These are phyloP conservation scores for Cladosporium sp. DNA, from an alignment of 2,329 filamentous ascomycete species.

Conservation along the genomic window DNA sequence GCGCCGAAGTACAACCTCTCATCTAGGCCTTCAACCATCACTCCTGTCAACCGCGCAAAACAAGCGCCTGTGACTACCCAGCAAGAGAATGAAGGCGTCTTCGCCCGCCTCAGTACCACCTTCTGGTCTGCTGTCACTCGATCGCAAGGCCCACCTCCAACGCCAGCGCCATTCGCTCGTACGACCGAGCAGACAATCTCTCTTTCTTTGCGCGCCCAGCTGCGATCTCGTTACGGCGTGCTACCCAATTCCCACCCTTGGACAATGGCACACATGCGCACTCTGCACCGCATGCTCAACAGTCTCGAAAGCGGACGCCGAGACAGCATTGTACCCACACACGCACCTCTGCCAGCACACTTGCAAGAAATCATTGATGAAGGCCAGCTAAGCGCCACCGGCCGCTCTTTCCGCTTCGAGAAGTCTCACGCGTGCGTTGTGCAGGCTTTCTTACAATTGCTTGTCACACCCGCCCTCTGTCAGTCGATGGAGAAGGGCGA, in stretches of 20 bases:
- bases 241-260: slow-evolving; percentile 34
- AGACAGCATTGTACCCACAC: slow-evolving; percentile 33
- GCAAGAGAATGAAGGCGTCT: slow-evolving; percentile 20
- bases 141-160: slow-evolving; percentile 24
- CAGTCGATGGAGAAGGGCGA: slow-evolving; percentile 32
- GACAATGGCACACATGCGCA: slow-evolving; percentile 39
- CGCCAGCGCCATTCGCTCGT: slow-evolving; percentile 8
- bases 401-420: slow-evolving; percentile 29
- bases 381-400: slow-evolving; percentile 23
- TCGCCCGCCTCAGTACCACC: slow-evolving; percentile 29
- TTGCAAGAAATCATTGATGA: slow-evolving; percentile 24
- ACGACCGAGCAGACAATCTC: slow-evolving; percentile 21
- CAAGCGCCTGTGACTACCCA: neutral
- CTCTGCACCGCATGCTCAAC: slow-evolving; percentile 40
- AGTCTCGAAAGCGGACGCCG: slow-evolving; percentile 28
- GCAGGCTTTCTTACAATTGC: slow-evolving; percentile 33
- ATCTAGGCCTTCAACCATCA: neutral
- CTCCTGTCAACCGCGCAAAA: slow-evolving; percentile 2
- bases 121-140: slow-evolving; percentile 35
- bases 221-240: slow-evolving; percentile 39
- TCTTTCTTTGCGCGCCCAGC: slow-evolving; percentile 27
- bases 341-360: slow-evolving; percentile 26
- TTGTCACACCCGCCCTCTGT: slow-evolving; percentile 27
- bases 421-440: slow-evolving; percentile 33
- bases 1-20: neutral